These are phyloP conservation scores for Pulicaria dysenterica DNA, from an alignment of 129 eudicot genomes.

Conservation along the genomic window DNA sequence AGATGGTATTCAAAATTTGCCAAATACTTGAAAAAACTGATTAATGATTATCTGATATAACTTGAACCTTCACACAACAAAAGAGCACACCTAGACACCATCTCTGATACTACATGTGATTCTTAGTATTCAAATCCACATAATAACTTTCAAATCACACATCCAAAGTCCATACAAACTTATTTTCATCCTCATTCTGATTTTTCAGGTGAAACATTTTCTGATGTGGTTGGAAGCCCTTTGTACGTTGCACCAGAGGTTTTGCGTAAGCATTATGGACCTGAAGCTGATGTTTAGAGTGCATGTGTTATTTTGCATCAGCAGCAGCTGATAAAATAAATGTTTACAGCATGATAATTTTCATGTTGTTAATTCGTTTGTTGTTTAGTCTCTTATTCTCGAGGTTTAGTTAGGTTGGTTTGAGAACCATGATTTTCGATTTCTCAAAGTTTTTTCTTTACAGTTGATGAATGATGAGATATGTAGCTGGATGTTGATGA, in stretches of 20 bases:
- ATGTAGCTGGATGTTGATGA: too few relatives aligned
- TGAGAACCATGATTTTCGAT: too few relatives aligned
- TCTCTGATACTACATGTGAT: not conserved
- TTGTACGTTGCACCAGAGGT: constrained; percentile 98
- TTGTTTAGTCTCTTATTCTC: too few relatives aligned
- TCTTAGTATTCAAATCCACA: not conserved
- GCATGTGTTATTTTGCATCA: constrained; percentile 91
- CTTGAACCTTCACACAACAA: not conserved
- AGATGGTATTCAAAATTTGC: not conserved
- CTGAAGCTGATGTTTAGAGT: constrained; percentile 97
- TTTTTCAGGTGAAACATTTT: too few relatives aligned
- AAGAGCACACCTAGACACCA: not conserved
- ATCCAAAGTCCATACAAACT: not conserved
- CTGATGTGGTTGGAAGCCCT: constrained; percentile 93
- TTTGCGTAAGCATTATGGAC: constrained; percentile 84
- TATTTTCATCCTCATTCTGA: not conserved
- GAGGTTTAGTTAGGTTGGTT: too few relatives aligned
- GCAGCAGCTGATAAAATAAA: too few relatives aligned
- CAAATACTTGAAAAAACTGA: not conserved
- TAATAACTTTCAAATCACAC: not conserved
- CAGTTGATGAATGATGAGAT: too few relatives aligned
- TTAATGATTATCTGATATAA: not conserved
- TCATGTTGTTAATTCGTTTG: too few relatives aligned
- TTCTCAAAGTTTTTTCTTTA: too few relatives aligned
- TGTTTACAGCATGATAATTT: too few relatives aligned